Evolutionary conservation across 345 rosid species (phyloP).

Genomic region (Salix viminalis): DNA sequence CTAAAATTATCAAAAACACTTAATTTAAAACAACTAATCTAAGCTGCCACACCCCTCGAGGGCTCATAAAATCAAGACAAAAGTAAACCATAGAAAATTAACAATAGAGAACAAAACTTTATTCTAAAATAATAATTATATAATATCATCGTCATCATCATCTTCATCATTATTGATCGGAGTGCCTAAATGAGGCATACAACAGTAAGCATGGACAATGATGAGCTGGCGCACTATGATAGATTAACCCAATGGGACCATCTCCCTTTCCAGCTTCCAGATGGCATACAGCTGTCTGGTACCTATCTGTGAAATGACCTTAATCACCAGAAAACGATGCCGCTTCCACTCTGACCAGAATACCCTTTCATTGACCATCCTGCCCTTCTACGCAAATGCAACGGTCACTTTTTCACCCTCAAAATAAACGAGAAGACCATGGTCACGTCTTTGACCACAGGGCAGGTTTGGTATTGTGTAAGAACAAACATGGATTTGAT

Average conservation of each 20-base stretch:
- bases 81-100: no score
- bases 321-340: slow-evolving; percentile 14
- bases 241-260: slow-evolving; percentile 4
- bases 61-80: no score
- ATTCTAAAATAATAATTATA: no score
- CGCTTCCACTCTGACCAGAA: slow-evolving; percentile 9
- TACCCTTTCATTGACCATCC: slow-evolving; percentile 24
- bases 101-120: no score
- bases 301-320: neutral
- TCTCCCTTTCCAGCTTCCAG: slow-evolving; percentile 32
- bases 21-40: no score
- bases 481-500: no score
- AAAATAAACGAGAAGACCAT: slow-evolving; percentile 7
- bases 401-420: slow-evolving; percentile 31
- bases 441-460: neutral
- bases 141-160: neutral
- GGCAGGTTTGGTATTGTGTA: slow-evolving; percentile 12
- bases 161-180: no score
- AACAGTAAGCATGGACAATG: neutral
- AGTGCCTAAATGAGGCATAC: neutral
- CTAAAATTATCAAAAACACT: no score
- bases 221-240: slow-evolving; percentile 38
- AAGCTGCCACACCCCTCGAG: no score
- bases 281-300: slow-evolving; percentile 43
- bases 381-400: neutral